Base-by-base conservation (phyloP, 371 early-diverging fungal genomes). In the Mortierella sp. region DNA sequence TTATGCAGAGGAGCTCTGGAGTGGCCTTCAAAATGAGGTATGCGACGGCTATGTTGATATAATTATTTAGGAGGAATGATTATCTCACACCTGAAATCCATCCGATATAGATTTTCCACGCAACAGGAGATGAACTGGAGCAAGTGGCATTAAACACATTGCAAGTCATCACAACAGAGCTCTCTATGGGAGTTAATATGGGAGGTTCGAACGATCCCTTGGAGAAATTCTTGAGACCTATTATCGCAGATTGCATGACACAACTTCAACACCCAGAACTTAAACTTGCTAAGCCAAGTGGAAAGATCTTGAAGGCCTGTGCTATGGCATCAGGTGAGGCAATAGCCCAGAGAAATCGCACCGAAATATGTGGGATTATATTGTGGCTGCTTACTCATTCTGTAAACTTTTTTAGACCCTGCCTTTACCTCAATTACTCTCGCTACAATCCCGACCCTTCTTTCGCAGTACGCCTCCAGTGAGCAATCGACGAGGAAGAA, bases 261-360 rank as follows among this genome's bases (percentile, higher is more conserved):
- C 88, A 90, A 51, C 78, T 96, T 20, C 90, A 89, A 62, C 92
- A 93, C 51, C 91, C 93, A 11, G 95, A 94, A 45, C 77, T 90
- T 71, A 94, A 94, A 66, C 90, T 93, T 35, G 89, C 90, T 12
- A 92, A 93, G 68, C 90, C 90, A 9, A 85, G 90, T 45, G 92
- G 94, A 30, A 89, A 88, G 58, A 89, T 94, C 49, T 79, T 95
- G 67, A 86, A 87, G 63, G 88, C 93, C 6, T 86, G 86, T 35
- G 91, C 91, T 5, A 88, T 89, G 43, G 91, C 94, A 39, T 93
- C 92, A 24, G 87, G 90, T 87, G 88, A 14, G 64, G 40, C 16
- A 24, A 18, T 4, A 20, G 0, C n/a, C 6, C 47, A 68, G 39
- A 60, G 32, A 12, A 16, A n/a, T 32, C 35, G 6, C 3, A 3